Conservation (phyloP, 1,139 yeast genomes). For the Saccharomyces hybrid region DNA sequence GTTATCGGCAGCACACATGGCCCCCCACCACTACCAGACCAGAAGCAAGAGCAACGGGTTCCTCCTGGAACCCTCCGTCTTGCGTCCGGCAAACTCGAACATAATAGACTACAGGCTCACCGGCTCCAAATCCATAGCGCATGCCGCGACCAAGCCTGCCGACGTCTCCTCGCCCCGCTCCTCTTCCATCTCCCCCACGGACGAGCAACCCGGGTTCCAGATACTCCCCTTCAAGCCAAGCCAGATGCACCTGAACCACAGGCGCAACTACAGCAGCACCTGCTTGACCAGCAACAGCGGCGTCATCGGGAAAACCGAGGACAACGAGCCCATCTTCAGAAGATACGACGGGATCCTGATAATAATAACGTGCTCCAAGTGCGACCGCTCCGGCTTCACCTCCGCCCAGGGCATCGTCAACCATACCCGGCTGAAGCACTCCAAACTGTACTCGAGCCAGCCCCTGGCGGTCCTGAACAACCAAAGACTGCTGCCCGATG, state of each 20-base stretch:
- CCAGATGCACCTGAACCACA: slow-evolving; percentile 28
- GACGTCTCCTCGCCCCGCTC: not conserved
- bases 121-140: slow-evolving; percentile 14
- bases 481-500: slow-evolving; percentile 51
- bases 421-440: slow-evolving; percentile 68
- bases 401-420: slow-evolving; percentile 76
- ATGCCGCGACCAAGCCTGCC: not conserved
- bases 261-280: slow-evolving; percentile 34
- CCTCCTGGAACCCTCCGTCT: slow-evolving; percentile 14
- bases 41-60: slow-evolving; percentile 29
- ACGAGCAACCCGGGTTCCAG: not conserved
- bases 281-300: slow-evolving; percentile 33
- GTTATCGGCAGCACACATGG: slow-evolving; percentile 1
- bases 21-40: slow-evolving; percentile 26
- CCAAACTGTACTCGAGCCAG: slow-evolving; percentile 63
- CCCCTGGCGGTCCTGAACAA: slow-evolving; percentile 69
- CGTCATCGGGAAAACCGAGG: slow-evolving; percentile 31
- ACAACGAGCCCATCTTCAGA: slow-evolving; percentile 49
- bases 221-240: slow-evolving; percentile 13
- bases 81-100: slow-evolving; percentile 20
- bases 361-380: slow-evolving; percentile 58
- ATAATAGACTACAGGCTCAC: slow-evolving; percentile 15
- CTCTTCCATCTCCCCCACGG: not conserved
- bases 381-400: slow-evolving; percentile 62
- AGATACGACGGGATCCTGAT: slow-evolving; percentile 69